Percentiles rank a stretch among this genome's conserved stretches.
Conservation (phyloP, 139 green algal species). For the Tetradesmus lagerheimii region DNA sequence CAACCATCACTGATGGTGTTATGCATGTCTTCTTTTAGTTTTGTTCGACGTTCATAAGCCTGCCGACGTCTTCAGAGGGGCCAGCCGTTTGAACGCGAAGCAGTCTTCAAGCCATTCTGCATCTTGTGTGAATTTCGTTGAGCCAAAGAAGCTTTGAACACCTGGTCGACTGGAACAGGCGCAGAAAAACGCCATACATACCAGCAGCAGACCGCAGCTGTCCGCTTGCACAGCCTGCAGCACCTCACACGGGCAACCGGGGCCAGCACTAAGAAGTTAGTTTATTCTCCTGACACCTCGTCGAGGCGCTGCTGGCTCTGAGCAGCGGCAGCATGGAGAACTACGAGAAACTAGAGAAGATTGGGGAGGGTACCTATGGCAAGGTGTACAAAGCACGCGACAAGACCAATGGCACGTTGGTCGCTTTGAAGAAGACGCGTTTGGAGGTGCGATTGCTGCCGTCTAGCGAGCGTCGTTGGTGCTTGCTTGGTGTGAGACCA, state of each 20-base stretch:
- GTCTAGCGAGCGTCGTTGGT: background rate
- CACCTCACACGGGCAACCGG: no score
- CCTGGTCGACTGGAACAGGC: no score
- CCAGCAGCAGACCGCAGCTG: background rate
- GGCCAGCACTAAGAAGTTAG: background rate
- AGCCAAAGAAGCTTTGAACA: no score
- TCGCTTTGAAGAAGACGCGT: slow-evolving; percentile 98
- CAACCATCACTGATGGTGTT: no score
- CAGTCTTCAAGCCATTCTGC: background rate
- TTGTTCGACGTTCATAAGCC: background rate
- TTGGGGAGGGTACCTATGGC: slow-evolving; percentile 96
- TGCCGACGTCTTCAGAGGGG: background rate
- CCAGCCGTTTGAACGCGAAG: background rate
- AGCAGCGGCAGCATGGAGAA: slow-evolving; percentile 74
- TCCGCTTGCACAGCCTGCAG: background rate
- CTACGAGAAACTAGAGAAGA: slow-evolving; percentile 98
- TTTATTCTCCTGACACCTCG: background rate
- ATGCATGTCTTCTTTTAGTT: no score
- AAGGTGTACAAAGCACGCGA: slow-evolving; percentile 97
- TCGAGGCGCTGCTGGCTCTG: background rate
- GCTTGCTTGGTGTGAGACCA: background rate
- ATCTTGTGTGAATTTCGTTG: no score
- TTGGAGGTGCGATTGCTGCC: slow-evolving; percentile 80
- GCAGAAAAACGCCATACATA: background rate
- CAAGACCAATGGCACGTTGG: slow-evolving; percentile 84